Conservation (phyloP, 768 basidiomycete genomes). For the Suillus ampliporus region DNA sequence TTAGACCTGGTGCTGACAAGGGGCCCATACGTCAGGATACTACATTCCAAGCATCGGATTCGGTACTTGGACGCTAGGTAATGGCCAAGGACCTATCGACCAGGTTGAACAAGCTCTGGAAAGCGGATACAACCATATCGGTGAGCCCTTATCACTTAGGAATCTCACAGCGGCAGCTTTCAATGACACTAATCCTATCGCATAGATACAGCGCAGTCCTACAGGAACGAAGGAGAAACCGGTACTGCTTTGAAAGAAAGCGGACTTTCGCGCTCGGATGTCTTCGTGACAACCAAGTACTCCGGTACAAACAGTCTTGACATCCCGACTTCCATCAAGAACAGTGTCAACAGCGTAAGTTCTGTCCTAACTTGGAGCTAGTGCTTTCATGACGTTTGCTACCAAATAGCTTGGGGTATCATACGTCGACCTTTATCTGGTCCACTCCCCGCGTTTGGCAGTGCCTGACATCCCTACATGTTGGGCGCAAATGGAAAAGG, state of each 20-base stretch:
- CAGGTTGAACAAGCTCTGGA: slow-evolving; percentile 67
- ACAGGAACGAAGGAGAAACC: slow-evolving; percentile 63
- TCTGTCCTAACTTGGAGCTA: neutral
- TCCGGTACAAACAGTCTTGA: slow-evolving; percentile 56
- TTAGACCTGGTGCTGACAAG: neutral
- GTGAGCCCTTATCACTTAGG: slow-evolving; percentile 36
- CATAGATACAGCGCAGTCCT: slow-evolving; percentile 64
- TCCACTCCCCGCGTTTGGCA: slow-evolving; percentile 63
- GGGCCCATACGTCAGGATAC: neutral
- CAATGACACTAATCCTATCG: neutral
- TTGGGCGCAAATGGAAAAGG: slow-evolving; percentile 68
- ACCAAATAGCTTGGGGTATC: neutral
- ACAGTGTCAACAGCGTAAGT: slow-evolving; percentile 60
- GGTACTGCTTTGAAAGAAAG: slow-evolving; percentile 47
- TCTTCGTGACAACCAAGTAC: slow-evolving; percentile 73
- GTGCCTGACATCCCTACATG: slow-evolving; percentile 63
- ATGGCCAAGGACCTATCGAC: slow-evolving; percentile 55
- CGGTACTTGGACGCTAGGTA: slow-evolving; percentile 21
- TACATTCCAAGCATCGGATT: slow-evolving; percentile 3
- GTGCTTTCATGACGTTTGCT: slow-evolving; percentile 34
- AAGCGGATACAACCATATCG: slow-evolving; percentile 67
- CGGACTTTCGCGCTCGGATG: slow-evolving; percentile 56
- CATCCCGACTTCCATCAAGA: slow-evolving; percentile 58
- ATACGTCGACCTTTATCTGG: slow-evolving; percentile 72
- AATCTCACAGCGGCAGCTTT: neutral